Evolutionary conservation across 2,329 filamentous ascomycete species (phyloP), one percentile per base, ranked within the genome.

Genomic region (Eurotiales sp.): DNA sequence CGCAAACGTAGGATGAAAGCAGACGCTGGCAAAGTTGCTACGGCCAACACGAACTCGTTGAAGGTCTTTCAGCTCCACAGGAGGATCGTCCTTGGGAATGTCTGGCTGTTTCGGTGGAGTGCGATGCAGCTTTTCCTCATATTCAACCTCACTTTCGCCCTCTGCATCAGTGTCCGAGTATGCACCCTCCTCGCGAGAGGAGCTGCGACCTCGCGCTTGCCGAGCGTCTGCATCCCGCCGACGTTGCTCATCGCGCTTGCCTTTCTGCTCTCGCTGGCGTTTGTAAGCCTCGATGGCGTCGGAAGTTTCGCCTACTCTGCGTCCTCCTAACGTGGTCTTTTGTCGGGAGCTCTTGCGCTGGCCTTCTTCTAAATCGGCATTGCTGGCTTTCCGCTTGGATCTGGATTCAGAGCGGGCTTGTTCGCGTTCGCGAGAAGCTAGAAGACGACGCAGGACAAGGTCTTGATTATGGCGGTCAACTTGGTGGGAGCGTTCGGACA

Each of bases 1-100:
- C 51, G 95, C 88, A 59, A 99, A 96, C 3, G 86, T 86, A 10
- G 93, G 93, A 60, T 91, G 92, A 74, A 95, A 96, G 77, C 90
- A 96, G 50, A 96, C 87, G 63, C 92, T 84, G 6, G 87, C 86
- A 67, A 99, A 96, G 63, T 90, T 88, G 59, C 82, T 87, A 56
- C 93, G 83, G 45, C 91, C 89, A 53, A 99, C 81, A 52, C 90
- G 84, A 48, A 92, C 83, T 46, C 88, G 83, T 64, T 97, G 87
- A 58, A 92, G 84, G 67, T 97, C 90, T n/a, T 79, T 80, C 17
- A 96, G 75, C 30, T 87, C 83, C 2, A 88, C 83, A 22, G 84
- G 85, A 12, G 83, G 82, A 37, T 85, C 82, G 54, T 88, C 83
- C 57, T 84, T 86, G 27, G 77, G 71, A 46, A 69, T 34, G 10